Evolutionary conservation across 2,329 filamentous ascomycete genomes (phyloP).

Genomic region (Cercospora sesami): DNA sequence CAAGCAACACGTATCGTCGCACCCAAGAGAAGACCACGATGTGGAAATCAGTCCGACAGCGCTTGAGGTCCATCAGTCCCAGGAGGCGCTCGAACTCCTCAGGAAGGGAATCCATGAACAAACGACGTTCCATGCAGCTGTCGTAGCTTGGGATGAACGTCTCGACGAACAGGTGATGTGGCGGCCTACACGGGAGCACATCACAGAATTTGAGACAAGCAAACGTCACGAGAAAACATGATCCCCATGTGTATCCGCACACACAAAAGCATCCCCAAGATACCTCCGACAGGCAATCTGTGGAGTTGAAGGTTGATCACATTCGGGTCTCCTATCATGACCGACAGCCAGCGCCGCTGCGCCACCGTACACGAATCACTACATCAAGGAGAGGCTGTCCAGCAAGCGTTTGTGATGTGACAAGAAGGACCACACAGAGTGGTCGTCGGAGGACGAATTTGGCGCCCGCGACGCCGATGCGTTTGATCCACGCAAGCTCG

Average conservation of each 20-base stretch:
- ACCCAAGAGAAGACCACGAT: constrained; percentile 11
- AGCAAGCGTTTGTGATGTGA: not conserved
- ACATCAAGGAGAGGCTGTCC: not conserved
- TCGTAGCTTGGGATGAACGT: not conserved
- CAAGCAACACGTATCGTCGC: constrained; percentile 3
- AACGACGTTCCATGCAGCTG: constrained; percentile 8
- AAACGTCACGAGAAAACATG: not conserved
- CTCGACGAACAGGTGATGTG: not conserved
- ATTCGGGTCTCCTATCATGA: not conserved
- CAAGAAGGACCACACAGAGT: not conserved
- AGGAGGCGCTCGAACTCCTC: constrained; percentile 5
- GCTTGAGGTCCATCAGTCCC: constrained; percentile 14
- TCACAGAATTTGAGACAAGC: not conserved
- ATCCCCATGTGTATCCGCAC: not conserved
- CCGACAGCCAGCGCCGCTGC: not conserved
- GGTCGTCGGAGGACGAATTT: not conserved
- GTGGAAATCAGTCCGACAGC: constrained; percentile 18
- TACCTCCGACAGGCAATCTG: not conserved
- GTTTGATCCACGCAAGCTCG: not conserved
- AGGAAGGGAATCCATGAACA: constrained; percentile 7
- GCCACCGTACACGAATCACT: not conserved
- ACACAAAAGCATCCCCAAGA: not conserved
- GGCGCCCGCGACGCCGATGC: not conserved
- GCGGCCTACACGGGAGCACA: not conserved
- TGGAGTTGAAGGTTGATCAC: not conserved